Evolutionary conservation across 192 early-diverging fungal species (phyloP).

Genomic region (Bifiguratus adelaidae): DNA sequence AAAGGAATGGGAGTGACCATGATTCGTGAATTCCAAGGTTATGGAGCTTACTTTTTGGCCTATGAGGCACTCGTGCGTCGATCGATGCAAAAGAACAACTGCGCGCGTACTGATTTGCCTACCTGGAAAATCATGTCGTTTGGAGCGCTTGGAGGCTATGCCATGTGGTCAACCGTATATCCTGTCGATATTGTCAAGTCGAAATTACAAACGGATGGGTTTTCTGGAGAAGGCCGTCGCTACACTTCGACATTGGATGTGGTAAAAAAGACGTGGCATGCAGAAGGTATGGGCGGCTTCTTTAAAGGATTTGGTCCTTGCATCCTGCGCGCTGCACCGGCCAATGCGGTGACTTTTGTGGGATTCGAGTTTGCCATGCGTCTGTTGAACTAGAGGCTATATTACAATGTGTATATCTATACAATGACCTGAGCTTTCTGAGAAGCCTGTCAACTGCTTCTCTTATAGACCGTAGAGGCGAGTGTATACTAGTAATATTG

Average conservation of each 20-base stretch:
- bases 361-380: no score
- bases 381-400: no score
- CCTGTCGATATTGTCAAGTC: constrained; percentile 93
- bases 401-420: no score
- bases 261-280: constrained; percentile 59
- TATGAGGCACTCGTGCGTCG: constrained; percentile 88
- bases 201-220: constrained; percentile 89
- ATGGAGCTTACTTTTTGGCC: constrained; percentile 86
- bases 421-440: no score
- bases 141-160: constrained; percentile 74
- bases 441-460: no score
- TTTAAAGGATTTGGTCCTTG: constrained; percentile 78
- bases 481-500: no score
- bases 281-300: constrained; percentile 78
- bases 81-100: constrained; percentile 47
- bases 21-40: constrained; percentile 83
- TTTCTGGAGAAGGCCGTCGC: constrained; percentile 46
- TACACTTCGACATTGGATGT: constrained; percentile 76
- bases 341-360: constrained; percentile 89
- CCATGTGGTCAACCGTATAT: constrained; percentile 73
- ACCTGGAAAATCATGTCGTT: constrained; percentile 67
- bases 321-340: constrained; percentile 88
- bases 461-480: no score
- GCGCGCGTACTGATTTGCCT: constrained; percentile 59
- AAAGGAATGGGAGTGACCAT: constrained; percentile 85